Base-by-base conservation (phyloP, 768 basidiomycete genomes). In the Kwoniella sp. region DNA sequence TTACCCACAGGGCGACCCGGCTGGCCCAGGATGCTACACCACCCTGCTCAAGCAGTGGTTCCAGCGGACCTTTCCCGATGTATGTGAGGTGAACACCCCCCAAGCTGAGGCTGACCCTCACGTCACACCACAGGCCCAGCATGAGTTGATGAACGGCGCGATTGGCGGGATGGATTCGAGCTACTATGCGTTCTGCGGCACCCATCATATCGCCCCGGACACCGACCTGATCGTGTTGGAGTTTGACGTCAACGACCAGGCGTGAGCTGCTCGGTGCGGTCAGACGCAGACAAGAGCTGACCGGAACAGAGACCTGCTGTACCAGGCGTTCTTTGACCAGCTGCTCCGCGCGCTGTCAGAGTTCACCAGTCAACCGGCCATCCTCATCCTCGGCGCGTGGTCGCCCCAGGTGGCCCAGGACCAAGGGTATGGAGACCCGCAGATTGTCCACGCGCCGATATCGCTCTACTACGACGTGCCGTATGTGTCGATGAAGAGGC, bases 171-270 rank as follows among this genome's bases (percentile, higher is more conserved):
- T 73, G 71, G 71, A 73, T 46, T 67, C 67, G 31, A 68, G 69
- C 33, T 73, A 73, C 47, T 73, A 73, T 33, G 71, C 71, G 5
- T 73, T 73, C 53, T 73, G 71, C 49, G 71, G 71, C 2, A 70
- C 69, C 14, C 71, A 73, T 42, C 71, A 73, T 43, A 69, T 70
- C 22, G 58, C 64, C 0, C 34, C 37, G 25, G 69, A 73, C 45
- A 63, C 65, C 3, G 69, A 73, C 45, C 56, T 73, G 14, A 67
- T 73, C 41, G 59, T 73, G 20, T 53, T 73, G 8, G 71, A 73
- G 44, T 73, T 73, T 50, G 71, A 73, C 51, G 69, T 73, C 25
- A 73, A 73, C 42, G 71, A 73, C 49, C 69, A 70, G 53, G 47
- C 69, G 65, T 67, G 42, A 56, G 65, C 42, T 3, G 47, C 19